Evolutionary conservation across 2,329 filamentous ascomycete species (phyloP), one percentile per base, ranked within the genome.

Genomic region (Aureobasidium sp.): DNA sequence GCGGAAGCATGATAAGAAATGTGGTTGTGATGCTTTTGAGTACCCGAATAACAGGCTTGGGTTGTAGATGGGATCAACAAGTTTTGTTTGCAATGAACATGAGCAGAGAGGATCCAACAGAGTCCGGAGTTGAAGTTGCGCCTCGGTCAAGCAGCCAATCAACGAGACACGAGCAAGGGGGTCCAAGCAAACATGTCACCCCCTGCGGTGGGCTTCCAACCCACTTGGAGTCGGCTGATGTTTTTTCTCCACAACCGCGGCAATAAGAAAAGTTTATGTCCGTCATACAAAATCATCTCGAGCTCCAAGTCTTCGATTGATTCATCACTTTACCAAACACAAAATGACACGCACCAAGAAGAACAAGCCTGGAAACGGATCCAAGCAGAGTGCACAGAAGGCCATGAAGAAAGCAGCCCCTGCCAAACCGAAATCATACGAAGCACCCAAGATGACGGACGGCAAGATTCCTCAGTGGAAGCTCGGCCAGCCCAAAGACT

Each of bases 311-410:
- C 27, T 21, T 7, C 3, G 5, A 10, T 15, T 2, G 11, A 9
- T 11, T 34, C 15, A 21, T 27, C 27, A 42, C 9, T 15, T 1
- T 21, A 16, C 15, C 37, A 42, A 21, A 42, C 21, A 21, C 21
- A 42, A 45, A 2, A 57, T 57, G 53, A 44, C 53, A 36, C 53
- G 53, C 53, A 45, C 53, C 16, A 57, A 57, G n/a, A 45, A 57
- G 30, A 57, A 29, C 53, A 45, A 57, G 30, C 39, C 53, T 8
- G 21, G 21, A 21, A 21, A 21, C 1, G 53, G 25, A n/a, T 29
- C 29, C n/a, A 21, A 32, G n/a, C 16, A 45, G 41, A 29, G 53
- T 27, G 53, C 4, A 45, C 30, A 34, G 3, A 36, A 57, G 27
- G 21, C 21, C 21, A 21, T 21, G 21, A 21, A 21, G 21, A 21